phyloP scores from a whole-genome alignment of 495 filamentous ascomycete species.

The Aspergillus sclerotiicarbonarius region DNA sequence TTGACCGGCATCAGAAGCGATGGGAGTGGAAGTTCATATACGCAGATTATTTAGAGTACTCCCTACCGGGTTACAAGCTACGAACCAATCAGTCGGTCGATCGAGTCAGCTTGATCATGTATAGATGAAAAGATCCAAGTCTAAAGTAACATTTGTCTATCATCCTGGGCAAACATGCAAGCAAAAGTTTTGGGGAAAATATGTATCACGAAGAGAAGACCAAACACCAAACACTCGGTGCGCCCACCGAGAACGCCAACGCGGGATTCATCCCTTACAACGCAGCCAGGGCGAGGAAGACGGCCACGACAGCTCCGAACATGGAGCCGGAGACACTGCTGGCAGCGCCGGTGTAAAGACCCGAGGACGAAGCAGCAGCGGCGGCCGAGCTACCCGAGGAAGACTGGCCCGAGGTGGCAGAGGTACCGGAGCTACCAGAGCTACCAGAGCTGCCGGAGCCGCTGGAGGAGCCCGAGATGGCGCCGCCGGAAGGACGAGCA shows the following conservation, averaged over 20 bases:
- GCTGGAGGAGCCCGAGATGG: constrained; percentile 6
- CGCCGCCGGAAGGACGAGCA: constrained; percentile 15
- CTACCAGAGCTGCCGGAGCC: constrained; percentile 10
- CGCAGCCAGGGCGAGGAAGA: constrained; percentile 1
- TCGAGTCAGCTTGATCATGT: no score
- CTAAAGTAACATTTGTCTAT: background rate
- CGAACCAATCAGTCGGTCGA: no score
- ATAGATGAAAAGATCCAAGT: background rate
- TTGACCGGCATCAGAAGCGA: no score
- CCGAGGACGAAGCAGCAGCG: constrained; percentile 12
- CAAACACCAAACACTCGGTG: background rate
- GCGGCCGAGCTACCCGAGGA: constrained; percentile 1
- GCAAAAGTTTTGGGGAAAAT: background rate
- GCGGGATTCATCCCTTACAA: background rate
- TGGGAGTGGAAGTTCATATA: no score
- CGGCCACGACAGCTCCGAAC: constrained; percentile 29
- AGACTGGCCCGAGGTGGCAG: constrained; percentile 10
- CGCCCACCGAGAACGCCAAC: background rate
- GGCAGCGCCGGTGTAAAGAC: constrained; percentile 25
- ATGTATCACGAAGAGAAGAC: background rate
- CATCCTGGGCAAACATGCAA: background rate
- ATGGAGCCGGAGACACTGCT: constrained; percentile 32
- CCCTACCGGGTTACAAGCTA: no score
- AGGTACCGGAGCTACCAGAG: constrained; percentile 14
- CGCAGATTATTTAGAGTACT: no score